Conservation (phyloP, 306 rosid genomes). For the Luffa acutangula region DNA sequence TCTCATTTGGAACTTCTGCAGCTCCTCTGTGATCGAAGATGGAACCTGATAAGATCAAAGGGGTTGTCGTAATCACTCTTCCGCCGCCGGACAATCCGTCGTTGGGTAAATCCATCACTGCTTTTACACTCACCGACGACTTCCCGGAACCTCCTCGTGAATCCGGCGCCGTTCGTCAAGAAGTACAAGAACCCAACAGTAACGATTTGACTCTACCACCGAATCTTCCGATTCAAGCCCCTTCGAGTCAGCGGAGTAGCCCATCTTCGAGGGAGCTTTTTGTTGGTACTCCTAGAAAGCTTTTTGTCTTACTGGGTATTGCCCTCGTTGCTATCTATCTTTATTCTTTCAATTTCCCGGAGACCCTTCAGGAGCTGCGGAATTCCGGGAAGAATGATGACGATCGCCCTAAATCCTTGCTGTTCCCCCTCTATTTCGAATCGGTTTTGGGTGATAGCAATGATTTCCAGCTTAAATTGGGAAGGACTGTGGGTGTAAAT, state of each 20-base stretch:
- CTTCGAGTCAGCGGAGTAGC: slow-evolving; percentile 17
- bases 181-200: slow-evolving; percentile 2
- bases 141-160: slow-evolving; percentile 12
- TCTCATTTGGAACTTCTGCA: neutral
- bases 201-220: neutral
- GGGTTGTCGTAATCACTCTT: slow-evolving; percentile 63
- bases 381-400: slow-evolving; percentile 27
- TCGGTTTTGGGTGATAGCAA: slow-evolving; percentile 31
- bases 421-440: slow-evolving; percentile 47
- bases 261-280: slow-evolving; percentile 24
- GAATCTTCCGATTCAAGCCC: slow-evolving; percentile 16
- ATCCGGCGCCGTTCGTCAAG: neutral
- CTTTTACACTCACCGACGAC: slow-evolving; percentile 40
- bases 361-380: slow-evolving; percentile 25
- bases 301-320: slow-evolving; percentile 34
- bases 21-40: slow-evolving; percentile 10
- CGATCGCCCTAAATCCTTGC: slow-evolving; percentile 22
- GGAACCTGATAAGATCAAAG: slow-evolving; percentile 45
- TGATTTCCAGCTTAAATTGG: slow-evolving; percentile 37
- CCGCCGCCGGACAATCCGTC: slow-evolving; percentile 77
- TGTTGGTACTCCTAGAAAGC: slow-evolving; percentile 20
- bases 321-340: slow-evolving; percentile 43
- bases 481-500: slow-evolving; percentile 30
- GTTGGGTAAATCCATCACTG: slow-evolving; percentile 73
- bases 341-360: slow-evolving; percentile 31